phyloP scores from a whole-genome alignment of 495 filamentous ascomycete genomes.

The Trichoderma erinaceum region DNA sequence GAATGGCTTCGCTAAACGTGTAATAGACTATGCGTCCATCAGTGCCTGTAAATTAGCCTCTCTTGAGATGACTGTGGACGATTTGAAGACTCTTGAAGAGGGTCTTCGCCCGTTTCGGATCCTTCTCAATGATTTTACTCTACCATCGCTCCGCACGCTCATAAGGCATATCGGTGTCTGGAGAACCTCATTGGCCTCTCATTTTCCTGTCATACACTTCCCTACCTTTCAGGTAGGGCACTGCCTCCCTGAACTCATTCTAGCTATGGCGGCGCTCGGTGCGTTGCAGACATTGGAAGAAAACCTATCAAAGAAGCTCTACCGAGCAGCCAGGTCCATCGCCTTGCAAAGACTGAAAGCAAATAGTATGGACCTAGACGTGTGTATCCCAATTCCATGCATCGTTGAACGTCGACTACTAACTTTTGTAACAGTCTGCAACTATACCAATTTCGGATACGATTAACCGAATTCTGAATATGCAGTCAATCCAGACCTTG shows the following conservation, averaged over 20 bases:
- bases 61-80: background rate
- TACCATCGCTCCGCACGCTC: background rate
- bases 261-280: background rate
- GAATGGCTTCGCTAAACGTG: background rate
- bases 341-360: background rate
- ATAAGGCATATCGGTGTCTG: background rate
- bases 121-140: background rate
- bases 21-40: background rate
- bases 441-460: background rate
- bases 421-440: background rate
- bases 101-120: background rate
- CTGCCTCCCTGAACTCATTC: background rate
- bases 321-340: background rate
- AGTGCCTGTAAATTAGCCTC: background rate
- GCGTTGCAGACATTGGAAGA: background rate
- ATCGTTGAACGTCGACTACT: background rate
- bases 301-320: background rate
- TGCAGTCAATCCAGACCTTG: background rate
- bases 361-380: background rate
- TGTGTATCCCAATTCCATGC: background rate
- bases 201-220: background rate
- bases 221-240: background rate
- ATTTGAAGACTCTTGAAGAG: background rate
- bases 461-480: background rate
- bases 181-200: background rate